phyloP scores from a whole-genome alignment of 257 asterid species.

The Nicotiana undulata region DNA sequence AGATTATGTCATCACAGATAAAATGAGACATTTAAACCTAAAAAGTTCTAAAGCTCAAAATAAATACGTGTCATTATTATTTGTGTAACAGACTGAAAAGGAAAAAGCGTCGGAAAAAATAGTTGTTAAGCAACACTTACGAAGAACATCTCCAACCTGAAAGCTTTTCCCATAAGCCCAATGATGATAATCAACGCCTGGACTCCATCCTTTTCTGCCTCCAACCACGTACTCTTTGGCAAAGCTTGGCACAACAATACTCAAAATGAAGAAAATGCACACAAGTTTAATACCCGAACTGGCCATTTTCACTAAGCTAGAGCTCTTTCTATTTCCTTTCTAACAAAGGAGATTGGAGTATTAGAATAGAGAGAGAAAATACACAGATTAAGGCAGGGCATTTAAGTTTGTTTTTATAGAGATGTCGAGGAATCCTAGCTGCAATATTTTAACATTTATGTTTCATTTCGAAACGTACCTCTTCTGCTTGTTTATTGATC shows the following conservation, averaged over 20 bases:
- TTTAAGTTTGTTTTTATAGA: background rate
- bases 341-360: background rate
- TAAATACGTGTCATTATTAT: background rate
- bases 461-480: background rate
- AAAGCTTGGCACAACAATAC: background rate
- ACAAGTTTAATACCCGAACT: background rate
- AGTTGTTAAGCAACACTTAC: background rate
- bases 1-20: too few species aligned
- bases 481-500: background rate
- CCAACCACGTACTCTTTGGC: background rate
- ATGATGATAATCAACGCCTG: background rate
- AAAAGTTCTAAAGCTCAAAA: too few species aligned
- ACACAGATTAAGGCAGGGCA: background rate
- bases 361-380: background rate
- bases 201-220: background rate
- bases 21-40: too few species aligned
- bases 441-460: background rate
- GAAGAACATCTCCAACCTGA: background rate
- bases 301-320: background rate
- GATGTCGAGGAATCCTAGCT: background rate
- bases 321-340: background rate
- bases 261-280: background rate
- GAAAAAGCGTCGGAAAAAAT: background rate
- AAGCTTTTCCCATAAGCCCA: slow-evolving; percentile 5
- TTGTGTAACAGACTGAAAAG: background rate